Conservation (phyloP, 257 asterid genomes). For the Sherardia arvensis region DNA sequence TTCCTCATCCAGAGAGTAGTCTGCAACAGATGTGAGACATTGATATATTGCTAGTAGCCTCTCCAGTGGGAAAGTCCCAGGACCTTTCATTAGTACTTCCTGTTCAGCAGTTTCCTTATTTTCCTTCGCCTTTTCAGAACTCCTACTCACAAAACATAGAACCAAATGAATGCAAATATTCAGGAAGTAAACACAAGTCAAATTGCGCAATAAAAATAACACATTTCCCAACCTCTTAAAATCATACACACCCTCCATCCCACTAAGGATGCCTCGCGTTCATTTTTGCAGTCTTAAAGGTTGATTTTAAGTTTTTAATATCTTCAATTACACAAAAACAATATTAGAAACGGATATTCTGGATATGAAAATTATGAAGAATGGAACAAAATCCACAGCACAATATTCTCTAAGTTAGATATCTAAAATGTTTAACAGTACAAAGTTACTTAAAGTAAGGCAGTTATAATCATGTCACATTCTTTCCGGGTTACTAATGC, state of each 20-base stretch:
- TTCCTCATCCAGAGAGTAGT: constrained; percentile 47
- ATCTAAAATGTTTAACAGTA: too few species aligned
- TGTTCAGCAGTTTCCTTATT: constrained; percentile 72
- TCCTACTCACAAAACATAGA: constrained; percentile 33
- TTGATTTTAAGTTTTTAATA: too few species aligned
- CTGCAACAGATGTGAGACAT: constrained; percentile 74
- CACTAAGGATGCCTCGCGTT: background rate
- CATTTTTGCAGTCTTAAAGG: background rate
- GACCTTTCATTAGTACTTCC: constrained; percentile 84
- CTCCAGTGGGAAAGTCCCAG: constrained; percentile 90
- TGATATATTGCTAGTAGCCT: constrained; percentile 82
- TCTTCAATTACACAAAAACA: background rate
- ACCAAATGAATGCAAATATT: background rate
- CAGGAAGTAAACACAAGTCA: background rate
- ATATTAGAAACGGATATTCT: too few species aligned
- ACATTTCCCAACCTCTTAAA: too few species aligned
- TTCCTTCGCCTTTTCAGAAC: constrained; percentile 64
- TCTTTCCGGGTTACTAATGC: background rate
- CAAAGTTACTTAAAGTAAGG: background rate
- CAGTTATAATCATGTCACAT: background rate
- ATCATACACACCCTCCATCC: background rate
- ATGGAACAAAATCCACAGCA: background rate
- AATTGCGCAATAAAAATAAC: background rate
- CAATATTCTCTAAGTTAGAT: background rate
- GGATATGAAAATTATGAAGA: too few species aligned